Percentiles rank a stretch among this genome's conserved stretches.
phyloP scores from a whole-genome alignment of 2,329 filamentous ascomycete genomes.

The Colletotrichum agaves region DNA sequence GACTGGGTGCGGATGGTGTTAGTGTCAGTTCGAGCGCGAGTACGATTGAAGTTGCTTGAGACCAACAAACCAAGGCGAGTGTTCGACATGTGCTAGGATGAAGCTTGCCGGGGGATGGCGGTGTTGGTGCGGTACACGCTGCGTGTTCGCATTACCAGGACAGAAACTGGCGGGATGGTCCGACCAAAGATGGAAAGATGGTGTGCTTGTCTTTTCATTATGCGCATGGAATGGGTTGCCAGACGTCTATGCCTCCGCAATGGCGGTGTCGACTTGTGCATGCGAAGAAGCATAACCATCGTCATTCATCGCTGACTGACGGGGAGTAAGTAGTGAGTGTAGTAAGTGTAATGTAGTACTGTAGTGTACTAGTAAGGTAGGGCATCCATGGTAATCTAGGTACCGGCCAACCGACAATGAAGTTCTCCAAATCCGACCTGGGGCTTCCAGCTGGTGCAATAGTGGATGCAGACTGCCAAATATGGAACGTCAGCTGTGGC shows the following conservation, averaged over 20 bases:
- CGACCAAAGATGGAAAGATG: conserved; percentile 15
- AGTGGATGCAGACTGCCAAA: too few species aligned
- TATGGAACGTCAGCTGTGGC: too few species aligned
- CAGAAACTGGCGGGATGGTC: conserved; percentile 22
- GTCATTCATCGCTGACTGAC: not conserved
- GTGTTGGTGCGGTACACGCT: conserved; percentile 22
- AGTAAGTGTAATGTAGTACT: too few species aligned
- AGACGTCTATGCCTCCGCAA: conserved; percentile 4
- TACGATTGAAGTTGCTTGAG: not conserved
- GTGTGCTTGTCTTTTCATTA: conserved; percentile 32
- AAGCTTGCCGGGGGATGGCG: conserved; percentile 22
- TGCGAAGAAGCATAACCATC: not conserved
- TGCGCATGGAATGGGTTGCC: conserved; percentile 21
- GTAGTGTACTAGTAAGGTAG: too few species aligned
- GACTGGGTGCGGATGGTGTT: not conserved
- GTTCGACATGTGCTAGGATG: conserved; percentile 17
- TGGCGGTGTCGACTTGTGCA: not conserved
- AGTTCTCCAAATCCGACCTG: too few species aligned
- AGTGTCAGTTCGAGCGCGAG: conserved; percentile 3
- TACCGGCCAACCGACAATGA: too few species aligned
- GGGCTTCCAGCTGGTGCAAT: too few species aligned
- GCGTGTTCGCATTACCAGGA: conserved; percentile 21
- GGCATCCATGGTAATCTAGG: too few species aligned
- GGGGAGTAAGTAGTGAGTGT: too few species aligned
- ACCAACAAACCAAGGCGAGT: conserved; percentile 3